Base-by-base conservation (phyloP, 345 rosid species). In the Rhizophora mangle region DNA sequence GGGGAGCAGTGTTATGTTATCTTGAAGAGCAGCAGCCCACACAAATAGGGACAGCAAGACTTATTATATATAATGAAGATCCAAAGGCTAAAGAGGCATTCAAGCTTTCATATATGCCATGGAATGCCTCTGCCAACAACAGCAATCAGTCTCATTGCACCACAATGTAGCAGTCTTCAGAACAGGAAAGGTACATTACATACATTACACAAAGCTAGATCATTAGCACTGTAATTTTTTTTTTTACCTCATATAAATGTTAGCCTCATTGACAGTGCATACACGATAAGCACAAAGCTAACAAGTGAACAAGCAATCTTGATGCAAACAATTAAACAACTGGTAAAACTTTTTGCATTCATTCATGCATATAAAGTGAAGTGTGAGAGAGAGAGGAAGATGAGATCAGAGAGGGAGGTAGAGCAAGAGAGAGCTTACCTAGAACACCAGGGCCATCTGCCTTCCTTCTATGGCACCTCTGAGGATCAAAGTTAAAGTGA, bases 371-470 rank as follows among this genome's bases (percentile, higher is more conserved):
- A 43, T 43, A 43, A 43, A 43, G 16, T 0, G 4, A 5, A 43
- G 0, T 13, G 43, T 8, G 11, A 36, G 16, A 43, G 49, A 3
- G 16, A 43, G 49, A 10, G 13, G 13, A 2, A 24, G 5, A 8
- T 22, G 27, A 24, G n/a, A 52, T 20, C 13, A 21, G 59, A 1
- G 27, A 54, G 58, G 6, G 8, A n/a, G 11, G 18, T 7, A 54
- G 58, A 22, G 30, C n/a, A 56, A 3, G 24, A n/a, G 30, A 15
- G 18, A 24, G 60, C 85, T 71, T 68, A 88, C 93, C 49, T 16
- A 82, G 77, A 76, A 80, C 78, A 21, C 66, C 82, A 61, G 81
- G 80, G 49, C 53, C 68, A 34, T 32, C 70, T 26, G 51, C 64
- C 62, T 49, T 78, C 69, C 71, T 80, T 22, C 59, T 55, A 53